phyloP scores from a whole-genome alignment of 1,139 yeast genomes.

The Suhomyces bokatorum region DNA sequence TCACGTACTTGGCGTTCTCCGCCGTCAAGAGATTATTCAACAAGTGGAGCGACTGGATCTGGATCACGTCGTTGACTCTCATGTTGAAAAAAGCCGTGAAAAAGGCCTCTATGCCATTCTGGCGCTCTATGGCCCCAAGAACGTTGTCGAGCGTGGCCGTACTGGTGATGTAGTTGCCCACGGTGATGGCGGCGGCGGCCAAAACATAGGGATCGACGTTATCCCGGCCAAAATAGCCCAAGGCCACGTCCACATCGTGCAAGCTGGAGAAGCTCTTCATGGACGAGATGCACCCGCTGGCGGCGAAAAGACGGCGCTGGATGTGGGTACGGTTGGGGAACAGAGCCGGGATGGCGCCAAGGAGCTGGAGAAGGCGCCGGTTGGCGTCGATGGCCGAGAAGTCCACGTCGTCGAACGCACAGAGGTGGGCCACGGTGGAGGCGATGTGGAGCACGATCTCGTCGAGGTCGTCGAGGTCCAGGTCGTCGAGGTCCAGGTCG shows the following conservation, averaged over 20 bases:
- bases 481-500: constrained; percentile 11
- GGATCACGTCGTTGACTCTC: constrained; percentile 37
- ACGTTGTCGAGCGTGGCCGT: constrained; percentile 21
- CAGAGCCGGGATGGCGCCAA: constrained; percentile 10
- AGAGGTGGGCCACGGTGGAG: constrained; percentile 18
- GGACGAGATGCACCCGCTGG: constrained; percentile 39
- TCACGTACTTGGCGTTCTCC: constrained; percentile 14
- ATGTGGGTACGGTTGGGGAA: constrained; percentile 14
- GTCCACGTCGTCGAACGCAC: constrained; percentile 21
- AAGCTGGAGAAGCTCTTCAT: constrained; percentile 25
- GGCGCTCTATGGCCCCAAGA: constrained; percentile 12
- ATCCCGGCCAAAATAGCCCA: constrained; percentile 5
- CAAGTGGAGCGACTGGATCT: constrained; percentile 41
- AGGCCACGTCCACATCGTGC: constrained; percentile 14
- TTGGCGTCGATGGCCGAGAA: constrained; percentile 12
- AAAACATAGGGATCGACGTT: constrained; percentile 28
- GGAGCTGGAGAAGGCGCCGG: constrained; percentile 8
- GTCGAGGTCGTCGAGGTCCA: constrained; percentile 13
- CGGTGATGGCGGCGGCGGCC: constrained; percentile 31
- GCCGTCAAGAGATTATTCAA: constrained; percentile 30
- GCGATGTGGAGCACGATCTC: constrained; percentile 15
- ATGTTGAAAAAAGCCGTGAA: constrained; percentile 23
- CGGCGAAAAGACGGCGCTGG: constrained; percentile 36
- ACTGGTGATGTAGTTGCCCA: constrained; percentile 39
- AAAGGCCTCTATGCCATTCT: constrained; percentile 18